Base-by-base conservation (phyloP, 106 monocot genomes). In the Hemerocallis citrina region DNA sequence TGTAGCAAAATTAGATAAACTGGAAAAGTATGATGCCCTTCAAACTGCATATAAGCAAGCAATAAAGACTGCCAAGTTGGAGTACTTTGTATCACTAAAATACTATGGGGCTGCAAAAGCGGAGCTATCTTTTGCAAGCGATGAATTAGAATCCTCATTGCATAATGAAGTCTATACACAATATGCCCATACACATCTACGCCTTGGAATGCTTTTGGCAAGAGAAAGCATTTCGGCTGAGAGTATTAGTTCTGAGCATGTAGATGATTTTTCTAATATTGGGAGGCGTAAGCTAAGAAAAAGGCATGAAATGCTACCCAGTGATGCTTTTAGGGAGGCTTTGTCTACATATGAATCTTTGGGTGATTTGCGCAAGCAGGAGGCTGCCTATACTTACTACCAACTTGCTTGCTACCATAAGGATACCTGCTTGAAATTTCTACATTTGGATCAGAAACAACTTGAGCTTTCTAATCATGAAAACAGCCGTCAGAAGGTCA, bases 201-300 rank as follows among this genome's bases (percentile, higher is more conserved):
- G 88, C 65, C 72, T 98, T 59, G 98, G 98, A 65, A 92, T 92
- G 92, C 92, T 98, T 72, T 73, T 92, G 65, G 77, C 98, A 34
- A 88, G 68, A 51, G 98, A 88, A 77, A 75, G 47, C 21, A 75
- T 63, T 45, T 65, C 52, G 41, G 49, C 32, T 51, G 73, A 81
- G 35, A 57, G 33, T 39, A 54, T 43, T 68, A 72, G 52, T 49
- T 58, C 45, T 48, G 58, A 55, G 62, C 9, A 45, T 50, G 1
- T 27, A 50, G 68, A 72, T 27, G 59, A 50, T 3, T 41, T 62
- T 28, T 64, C 71, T 35, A 37, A 4, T 70, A 45, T 48, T 59
- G 72, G 52, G 40, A 79, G 34, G 46, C 8, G n/a, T 5, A 69
- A 52, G 14, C 72, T 68, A 51, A 60, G 44, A 58, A 65, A 37